Base-by-base conservation (phyloP, 2,329 filamentous ascomycete genomes). In the Hymenoscyphus scutula region DNA sequence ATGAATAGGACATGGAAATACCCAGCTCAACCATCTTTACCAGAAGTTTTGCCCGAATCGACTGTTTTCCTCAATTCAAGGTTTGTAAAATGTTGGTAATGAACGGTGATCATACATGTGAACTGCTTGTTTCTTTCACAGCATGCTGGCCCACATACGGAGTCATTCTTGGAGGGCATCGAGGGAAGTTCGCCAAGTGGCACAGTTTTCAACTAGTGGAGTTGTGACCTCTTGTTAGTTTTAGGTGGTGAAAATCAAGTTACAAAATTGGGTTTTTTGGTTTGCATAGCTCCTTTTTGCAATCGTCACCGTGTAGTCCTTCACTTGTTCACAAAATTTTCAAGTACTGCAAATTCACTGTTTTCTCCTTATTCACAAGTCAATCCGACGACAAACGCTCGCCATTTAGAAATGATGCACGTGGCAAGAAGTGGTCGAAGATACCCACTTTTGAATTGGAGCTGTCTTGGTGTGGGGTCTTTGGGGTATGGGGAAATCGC, bases 401-500 rank as follows among this genome's bases (percentile, higher is more conserved):
- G 41, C 41, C 19, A 48, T 23, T 23, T 10, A 8, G 25, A 48
- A 23, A 48, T 11, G 41, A 6, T 48, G 41, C 45, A 51, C 45
- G 45, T 51, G 19, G n/a, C 41, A 48, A 23, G 3, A 23, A 11
- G 41, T 48, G 45, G 19, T 13, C 19, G 25, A 19, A 29, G 27
- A 51, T 51, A 10, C 19, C 41, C 41, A 23, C n/a, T 48, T 23
- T 25, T 25, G 45, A 23, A 51, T 15, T 51, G 45, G 45, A 51
- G 45, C 19, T 2, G 5, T 37, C n/a, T 37, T 37, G 34, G 34
- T 5, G n/a, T 11, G 45, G 45, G 45, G 19, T 23, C 10, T 23
- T 51, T 51, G 45, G 45, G 19, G 45, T 51, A 51, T 51, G 45
- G 45, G 41, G 41, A 48, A 48, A 48, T 48, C 41, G 10, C n/a